These are phyloP conservation scores for Wallacemonas collosoma DNA, from an alignment of 208 protist genomes.

Conservation along the genomic window DNA sequence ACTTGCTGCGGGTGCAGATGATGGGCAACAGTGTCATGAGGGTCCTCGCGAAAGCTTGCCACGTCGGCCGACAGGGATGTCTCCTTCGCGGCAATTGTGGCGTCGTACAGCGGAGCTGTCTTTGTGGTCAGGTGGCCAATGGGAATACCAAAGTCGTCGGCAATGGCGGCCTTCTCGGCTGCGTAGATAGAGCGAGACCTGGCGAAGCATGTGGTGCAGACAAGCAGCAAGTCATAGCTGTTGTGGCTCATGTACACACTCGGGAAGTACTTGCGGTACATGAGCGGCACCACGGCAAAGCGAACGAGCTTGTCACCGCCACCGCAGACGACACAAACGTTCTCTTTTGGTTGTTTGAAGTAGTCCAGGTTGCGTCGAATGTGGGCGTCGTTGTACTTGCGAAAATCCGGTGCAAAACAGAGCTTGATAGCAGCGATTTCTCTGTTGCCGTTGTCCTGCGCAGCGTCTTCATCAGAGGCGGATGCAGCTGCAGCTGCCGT, in stretches of 20 bases:
- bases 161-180: conserved; percentile 26
- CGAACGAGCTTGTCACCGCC: conserved; percentile 38
- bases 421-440: conserved; percentile 56
- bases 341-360: conserved; percentile 60
- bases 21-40: conserved; percentile 4
- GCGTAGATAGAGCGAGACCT: conserved; percentile 37
- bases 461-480: background rate
- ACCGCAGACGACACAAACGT: conserved; percentile 63
- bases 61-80: background rate
- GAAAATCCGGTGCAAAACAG: conserved; percentile 53
- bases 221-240: conserved; percentile 67
- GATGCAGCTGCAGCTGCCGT: background rate
- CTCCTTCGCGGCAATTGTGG: background rate
- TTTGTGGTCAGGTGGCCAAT: conserved; percentile 27
- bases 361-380: conserved; percentile 68
- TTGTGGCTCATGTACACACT: conserved; percentile 80
- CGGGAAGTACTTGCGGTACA: conserved; percentile 69
- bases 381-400: conserved; percentile 59
- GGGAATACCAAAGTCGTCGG: conserved; percentile 52
- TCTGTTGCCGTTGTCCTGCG: conserved; percentile 3
- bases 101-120: conserved; percentile 2
- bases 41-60: background rate
- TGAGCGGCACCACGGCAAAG: conserved; percentile 61
- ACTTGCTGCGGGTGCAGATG: conserved; percentile 24
- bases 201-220: conserved; percentile 61